Evolutionary conservation across 257 asterid species (phyloP).

Genomic region (Solanum acaule): DNA sequence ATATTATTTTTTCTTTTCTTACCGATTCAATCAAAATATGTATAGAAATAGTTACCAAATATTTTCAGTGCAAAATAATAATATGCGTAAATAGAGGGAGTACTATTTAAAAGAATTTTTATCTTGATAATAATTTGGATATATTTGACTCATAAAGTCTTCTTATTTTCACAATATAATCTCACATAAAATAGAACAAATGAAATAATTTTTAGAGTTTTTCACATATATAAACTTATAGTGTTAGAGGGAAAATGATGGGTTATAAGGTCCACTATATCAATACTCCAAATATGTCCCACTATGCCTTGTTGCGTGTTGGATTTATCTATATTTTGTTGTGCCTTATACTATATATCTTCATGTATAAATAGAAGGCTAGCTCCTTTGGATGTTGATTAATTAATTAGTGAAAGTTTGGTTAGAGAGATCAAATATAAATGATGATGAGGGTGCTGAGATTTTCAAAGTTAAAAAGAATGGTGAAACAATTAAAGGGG

Average conservation of each 20-base stretch:
- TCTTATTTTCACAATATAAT: background rate
- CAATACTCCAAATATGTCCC: background rate
- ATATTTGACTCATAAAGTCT: background rate
- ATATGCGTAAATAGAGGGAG: too few relatives aligned
- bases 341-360: background rate
- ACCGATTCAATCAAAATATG: too few relatives aligned
- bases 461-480: constrained; percentile 17
- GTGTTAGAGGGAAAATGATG: background rate
- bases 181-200: background rate
- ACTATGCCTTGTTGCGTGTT: background rate
- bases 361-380: background rate
- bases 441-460: constrained; percentile 9
- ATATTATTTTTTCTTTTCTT: too few relatives aligned
- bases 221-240: background rate
- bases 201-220: background rate
- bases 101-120: background rate
- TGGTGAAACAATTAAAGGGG: constrained; percentile 21
- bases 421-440: background rate
- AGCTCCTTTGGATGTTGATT: background rate
- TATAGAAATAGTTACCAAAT: too few relatives aligned
- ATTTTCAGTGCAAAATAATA: too few relatives aligned
- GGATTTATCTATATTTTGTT: background rate
- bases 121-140: background rate
- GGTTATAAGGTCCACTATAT: background rate
- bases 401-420: background rate